phyloP scores from a whole-genome alignment of 495 filamentous ascomycete genomes.

The Annulohypoxylon stygium region DNA sequence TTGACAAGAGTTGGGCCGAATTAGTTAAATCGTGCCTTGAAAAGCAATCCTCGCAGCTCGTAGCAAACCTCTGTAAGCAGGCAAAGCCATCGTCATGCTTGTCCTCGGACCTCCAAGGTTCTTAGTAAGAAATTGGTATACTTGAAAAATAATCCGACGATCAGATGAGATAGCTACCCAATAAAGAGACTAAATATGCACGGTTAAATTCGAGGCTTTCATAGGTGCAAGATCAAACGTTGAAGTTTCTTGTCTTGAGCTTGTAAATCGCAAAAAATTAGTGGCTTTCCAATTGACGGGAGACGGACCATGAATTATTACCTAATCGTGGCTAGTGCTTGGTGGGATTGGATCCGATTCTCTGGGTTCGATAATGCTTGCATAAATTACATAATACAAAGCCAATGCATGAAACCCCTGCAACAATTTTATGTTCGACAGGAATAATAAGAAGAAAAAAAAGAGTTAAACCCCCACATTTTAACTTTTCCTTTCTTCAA shows the following conservation, averaged over 20 bases:
- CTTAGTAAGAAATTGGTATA: not conserved
- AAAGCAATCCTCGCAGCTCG: constrained; percentile 88
- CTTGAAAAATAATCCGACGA: not conserved
- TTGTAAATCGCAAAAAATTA: constrained; percentile 53
- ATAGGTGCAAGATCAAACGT: not conserved
- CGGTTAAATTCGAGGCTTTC: not conserved
- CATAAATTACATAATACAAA: not conserved
- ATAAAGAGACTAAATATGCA: not conserved
- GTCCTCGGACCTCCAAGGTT: not conserved
- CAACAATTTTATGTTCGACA: constrained; percentile 10
- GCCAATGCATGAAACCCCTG: constrained; percentile 53
- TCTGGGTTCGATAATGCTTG: not conserved
- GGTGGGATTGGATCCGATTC: too few relatives aligned
- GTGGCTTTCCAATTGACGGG: constrained; percentile 28
- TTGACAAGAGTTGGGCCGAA: not conserved
- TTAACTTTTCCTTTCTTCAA: constrained; percentile 18
- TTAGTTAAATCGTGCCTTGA: constrained; percentile 66
- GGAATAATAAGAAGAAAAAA: constrained; percentile 14
- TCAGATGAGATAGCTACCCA: not conserved
- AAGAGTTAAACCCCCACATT: constrained; percentile 41
- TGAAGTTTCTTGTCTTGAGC: constrained; percentile 6
- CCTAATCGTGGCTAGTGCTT: not conserved
- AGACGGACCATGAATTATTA: not conserved
- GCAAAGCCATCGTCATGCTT: constrained; percentile 69
- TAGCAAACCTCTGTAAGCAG: constrained; percentile 85